Conservation (phyloP, 2,329 filamentous ascomycete species). For the Alternaria arborescens region DNA sequence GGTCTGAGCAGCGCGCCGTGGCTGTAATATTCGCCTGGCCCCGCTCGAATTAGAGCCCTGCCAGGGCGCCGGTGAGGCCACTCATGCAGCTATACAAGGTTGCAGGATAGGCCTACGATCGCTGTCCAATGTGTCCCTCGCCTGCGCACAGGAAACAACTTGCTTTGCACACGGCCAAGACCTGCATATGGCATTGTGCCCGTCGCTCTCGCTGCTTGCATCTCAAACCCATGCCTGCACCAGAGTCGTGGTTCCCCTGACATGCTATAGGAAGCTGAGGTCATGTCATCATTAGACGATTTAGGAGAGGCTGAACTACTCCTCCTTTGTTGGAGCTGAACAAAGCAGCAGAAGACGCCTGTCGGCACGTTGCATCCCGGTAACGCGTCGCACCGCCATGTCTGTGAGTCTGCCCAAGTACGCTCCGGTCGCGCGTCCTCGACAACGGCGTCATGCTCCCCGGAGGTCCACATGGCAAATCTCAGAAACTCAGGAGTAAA, state of each 20-base stretch:
- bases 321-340: constrained; percentile 37
- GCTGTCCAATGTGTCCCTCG: constrained; percentile 44
- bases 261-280: constrained; percentile 14
- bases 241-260: constrained; percentile 34
- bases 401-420: constrained; percentile 9
- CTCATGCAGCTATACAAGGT: constrained; percentile 50
- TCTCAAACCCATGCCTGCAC: constrained; percentile 24
- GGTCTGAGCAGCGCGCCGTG: constrained; percentile 28
- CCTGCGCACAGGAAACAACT: constrained; percentile 37
- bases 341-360: constrained; percentile 24
- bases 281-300: constrained; percentile 39
- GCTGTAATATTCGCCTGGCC: constrained; percentile 29
- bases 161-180: constrained; percentile 42
- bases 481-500: constrained; percentile 2
- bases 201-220: constrained; percentile 29
- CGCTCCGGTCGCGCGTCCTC: constrained; percentile 3
- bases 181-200: constrained; percentile 38
- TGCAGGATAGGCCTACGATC: constrained; percentile 38
- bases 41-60: constrained; percentile 42
- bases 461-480: constrained; percentile 1
- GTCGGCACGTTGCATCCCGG: constrained; percentile 22
- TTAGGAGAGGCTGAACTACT: constrained; percentile 30
- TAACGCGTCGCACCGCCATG: constrained; percentile 17
- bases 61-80: constrained; percentile 44
- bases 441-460: constrained; percentile 1